Conservation (phyloP, 164 flowering plant genomes). For the Berberis thunbergii region DNA sequence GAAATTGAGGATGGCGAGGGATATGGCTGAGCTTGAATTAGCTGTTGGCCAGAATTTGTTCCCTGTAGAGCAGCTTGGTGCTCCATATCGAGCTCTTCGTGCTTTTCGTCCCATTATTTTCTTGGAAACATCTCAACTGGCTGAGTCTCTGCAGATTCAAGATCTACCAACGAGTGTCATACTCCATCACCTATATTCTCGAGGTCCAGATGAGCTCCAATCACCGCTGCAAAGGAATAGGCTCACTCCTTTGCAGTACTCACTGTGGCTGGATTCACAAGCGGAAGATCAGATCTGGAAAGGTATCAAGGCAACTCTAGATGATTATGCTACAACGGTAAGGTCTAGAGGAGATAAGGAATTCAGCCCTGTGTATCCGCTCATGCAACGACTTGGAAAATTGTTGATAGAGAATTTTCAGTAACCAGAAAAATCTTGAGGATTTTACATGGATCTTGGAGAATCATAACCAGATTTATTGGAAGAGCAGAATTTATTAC, state of each 20-base stretch:
- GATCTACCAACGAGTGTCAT: not conserved
- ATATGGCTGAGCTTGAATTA: conserved; percentile 1
- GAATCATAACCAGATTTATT: no score
- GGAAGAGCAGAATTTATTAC: no score
- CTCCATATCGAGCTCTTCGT: conserved; percentile 1
- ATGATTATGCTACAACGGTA: not conserved
- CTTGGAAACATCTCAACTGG: not conserved
- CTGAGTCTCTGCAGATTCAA: not conserved
- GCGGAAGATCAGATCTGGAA: no score
- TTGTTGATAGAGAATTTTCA: not conserved
- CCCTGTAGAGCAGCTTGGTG: conserved; percentile 1
- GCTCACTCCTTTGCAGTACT: no score
- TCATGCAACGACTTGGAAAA: not conserved
- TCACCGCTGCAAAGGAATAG: not conserved
- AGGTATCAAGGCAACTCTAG: no score
- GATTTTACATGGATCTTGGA: no score
- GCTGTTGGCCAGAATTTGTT: conserved; percentile 1
- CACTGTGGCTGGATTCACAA: no score
- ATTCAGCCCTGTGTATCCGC: conserved; percentile 1
- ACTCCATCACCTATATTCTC: no score
- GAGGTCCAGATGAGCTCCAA: not conserved
- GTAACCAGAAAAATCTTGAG: not conserved
- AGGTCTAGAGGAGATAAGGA: conserved; percentile 1
- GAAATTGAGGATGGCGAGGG: not conserved
- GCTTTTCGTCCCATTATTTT: not conserved